phyloP scores from a whole-genome alignment of 2,329 filamentous ascomycete species.

The Fusarium coicis region DNA sequence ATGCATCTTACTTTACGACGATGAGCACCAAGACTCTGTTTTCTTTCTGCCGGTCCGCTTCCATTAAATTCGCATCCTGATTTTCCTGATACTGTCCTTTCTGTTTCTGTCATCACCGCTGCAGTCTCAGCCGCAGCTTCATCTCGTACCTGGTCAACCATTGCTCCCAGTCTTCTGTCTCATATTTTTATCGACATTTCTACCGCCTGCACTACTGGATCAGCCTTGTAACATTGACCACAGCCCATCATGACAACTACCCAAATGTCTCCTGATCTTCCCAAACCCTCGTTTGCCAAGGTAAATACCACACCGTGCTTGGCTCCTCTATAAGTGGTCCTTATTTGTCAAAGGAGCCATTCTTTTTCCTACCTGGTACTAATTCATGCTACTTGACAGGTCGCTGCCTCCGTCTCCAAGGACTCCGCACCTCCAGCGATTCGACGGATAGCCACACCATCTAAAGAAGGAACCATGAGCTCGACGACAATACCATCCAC shows the following conservation, averaged over 20 bases:
- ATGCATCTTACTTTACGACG: slow-evolving; percentile 58
- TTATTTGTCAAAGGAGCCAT: slow-evolving; percentile 4
- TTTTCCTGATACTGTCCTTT: slow-evolving; percentile 50
- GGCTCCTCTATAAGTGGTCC: slow-evolving; percentile 17
- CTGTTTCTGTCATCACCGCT: slow-evolving; percentile 44
- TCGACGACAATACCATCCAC: slow-evolving; percentile 23
- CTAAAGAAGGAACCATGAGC: slow-evolving; percentile 40
- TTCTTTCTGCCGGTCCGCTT: slow-evolving; percentile 61
- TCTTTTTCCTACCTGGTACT: slow-evolving; percentile 24
- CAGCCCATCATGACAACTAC: slow-evolving; percentile 58
- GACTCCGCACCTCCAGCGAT: slow-evolving; percentile 45
- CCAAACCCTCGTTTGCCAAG: slow-evolving; percentile 80
- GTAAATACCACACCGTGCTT: slow-evolving; percentile 53
- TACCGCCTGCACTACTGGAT: slow-evolving; percentile 34
- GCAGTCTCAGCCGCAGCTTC: slow-evolving; percentile 36
- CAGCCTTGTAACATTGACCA: slow-evolving; percentile 37
- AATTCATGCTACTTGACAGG: slow-evolving; percentile 49
- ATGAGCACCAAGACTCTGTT: slow-evolving; percentile 65
- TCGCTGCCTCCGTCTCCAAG: slow-evolving; percentile 58
- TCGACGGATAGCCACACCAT: slow-evolving; percentile 41
- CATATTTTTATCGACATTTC: slow-evolving; percentile 25
- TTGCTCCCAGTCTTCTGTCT: slow-evolving; percentile 30
- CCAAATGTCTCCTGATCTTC: slow-evolving; percentile 58
- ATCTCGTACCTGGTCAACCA: slow-evolving; percentile 28
- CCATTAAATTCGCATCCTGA: slow-evolving; percentile 67